Base-by-base conservation (phyloP, 1,139 yeast species). In the Suhomyces kunorum region DNA sequence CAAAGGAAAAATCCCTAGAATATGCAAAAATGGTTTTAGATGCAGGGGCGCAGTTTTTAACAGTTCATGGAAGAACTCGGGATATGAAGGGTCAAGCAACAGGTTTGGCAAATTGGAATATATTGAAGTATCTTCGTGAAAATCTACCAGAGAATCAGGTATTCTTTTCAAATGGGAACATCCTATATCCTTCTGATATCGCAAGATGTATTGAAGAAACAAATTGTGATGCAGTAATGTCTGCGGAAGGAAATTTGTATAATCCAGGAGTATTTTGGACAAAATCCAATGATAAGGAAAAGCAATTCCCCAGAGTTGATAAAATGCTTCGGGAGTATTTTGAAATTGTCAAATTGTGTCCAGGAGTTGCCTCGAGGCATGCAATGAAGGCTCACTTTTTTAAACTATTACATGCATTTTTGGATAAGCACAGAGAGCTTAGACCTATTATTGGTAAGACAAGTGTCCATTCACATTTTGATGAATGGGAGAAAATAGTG, bases 81-180 rank as follows among this genome's bases (percentile, higher is more conserved):
- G 98, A 90, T 47, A 94, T 90, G 95, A 92, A 92, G 63, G 98
- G 98, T 5, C 98, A 90, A 60, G 76, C 80, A 44, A 90, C 98
- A 0, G 98, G 98, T 0, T 66, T 94, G 38, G 98, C 98, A 1
- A 90, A 92, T 65, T 92, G 98, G 98, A 75, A 80, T 20, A 74
- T 83, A 22, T 76, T 94, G 46, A 77, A 72, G 50, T 87, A 80
- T 57, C 61, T 94, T 29, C 71, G 94, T 37, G 95, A 89, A 28
- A 84, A 87, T 48, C 68, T 92, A 38, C 96, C 96, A 0, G 55
- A 66, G 27, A 94, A 83, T 38, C 88, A 94, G 7, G 97, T 92
- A 0, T 84, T 92, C 55, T 87, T 92, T 57, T 87, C 96, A 26
- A 94, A 94, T 61, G 98, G 98, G 3, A 92, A 92, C 61, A 78